phyloP scores from a whole-genome alignment of 305 asterid species.

The Striga hermonthica region DNA sequence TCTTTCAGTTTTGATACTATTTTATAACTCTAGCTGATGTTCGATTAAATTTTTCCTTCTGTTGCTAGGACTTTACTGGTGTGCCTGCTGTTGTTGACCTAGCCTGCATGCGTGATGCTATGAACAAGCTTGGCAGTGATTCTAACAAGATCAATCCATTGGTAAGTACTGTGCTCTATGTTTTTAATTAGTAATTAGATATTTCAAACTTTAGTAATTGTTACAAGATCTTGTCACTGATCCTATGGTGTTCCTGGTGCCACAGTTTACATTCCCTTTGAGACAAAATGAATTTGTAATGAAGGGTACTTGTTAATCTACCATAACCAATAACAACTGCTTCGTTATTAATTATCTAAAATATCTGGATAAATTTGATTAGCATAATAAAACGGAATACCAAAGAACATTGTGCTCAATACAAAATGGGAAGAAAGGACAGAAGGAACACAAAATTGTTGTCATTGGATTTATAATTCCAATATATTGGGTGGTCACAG shows the following conservation, averaged over 20 bases:
- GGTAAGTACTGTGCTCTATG: constrained; percentile 42
- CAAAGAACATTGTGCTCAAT: neutral
- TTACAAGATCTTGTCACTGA: neutral
- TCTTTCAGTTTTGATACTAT: neutral
- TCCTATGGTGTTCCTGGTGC: neutral
- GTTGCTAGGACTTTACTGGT: constrained; percentile 81
- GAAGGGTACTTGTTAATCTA: neutral
- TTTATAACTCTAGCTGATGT: neutral
- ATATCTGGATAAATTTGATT: neutral
- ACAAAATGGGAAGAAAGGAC: neutral
- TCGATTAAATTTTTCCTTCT: constrained; percentile 28
- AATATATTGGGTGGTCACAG: constrained; percentile 41
- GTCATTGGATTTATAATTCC: constrained; percentile 19
- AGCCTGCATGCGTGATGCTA: constrained; percentile 96
- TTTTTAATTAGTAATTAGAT: constrained; percentile 8
- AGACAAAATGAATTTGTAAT: neutral
- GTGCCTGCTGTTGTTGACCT: constrained; percentile 92
- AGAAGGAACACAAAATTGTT: neutral
- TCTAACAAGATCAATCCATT: constrained; percentile 85
- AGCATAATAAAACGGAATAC: neutral
- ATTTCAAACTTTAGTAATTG: neutral
- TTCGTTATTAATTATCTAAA: neutral
- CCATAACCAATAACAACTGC: neutral
- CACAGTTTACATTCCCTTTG: neutral
- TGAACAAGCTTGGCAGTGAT: constrained; percentile 83